Evolutionary conservation across 1,284 basidiomycete species (phyloP), one percentile per base, ranked within the genome.

Genomic region (Sporisorium exsertum): DNA sequence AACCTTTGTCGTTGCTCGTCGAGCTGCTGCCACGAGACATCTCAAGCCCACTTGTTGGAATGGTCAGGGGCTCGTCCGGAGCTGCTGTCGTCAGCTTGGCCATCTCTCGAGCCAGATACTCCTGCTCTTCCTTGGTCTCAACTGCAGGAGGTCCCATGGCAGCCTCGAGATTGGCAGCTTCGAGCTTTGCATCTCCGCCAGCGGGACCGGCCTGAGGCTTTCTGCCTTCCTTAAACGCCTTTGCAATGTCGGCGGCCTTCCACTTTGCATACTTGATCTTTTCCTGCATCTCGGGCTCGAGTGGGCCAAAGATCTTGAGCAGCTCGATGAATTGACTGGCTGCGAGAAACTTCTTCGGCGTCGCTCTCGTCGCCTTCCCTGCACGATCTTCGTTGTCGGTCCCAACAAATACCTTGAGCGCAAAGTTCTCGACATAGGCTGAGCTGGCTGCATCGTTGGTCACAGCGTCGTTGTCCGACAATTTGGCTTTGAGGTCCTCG

Each of bases 401-500:
- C 60, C 89, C 88, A 12, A 89, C 87, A 86, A 98, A 99, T 27
- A 98, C 91, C 72, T 90, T 92, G 37, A 96, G 87, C 1, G 94
- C 95, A 88, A 97, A 97, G 87, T 95, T 95, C 87, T 97, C 94
- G 32, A 97, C 90, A 83, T 95, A 95, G 4, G 94, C 94, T 1
- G 91, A 89, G 55, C 93, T 93, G 0, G 91, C 94, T 2, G 89
- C 87, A 80, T 97, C 94, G 76, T 92, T 90, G 64, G 93, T 92
- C 64, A 97, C 89, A 2, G 93, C 92, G 81, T 97, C 94, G 73
- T 92, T 91, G 20, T 89, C 87, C 0, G 90, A 90, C 20, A 97
- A 89, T 12, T 91, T 89, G 5, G 87, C 86, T 87, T 97, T 97
- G 88, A 94, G 90, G 69, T 87, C 87, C 85, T 98, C 96, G 33